Evolutionary conservation across 169 alveolate species (phyloP), one percentile per base, ranked within the genome.

Genomic region (Eimeria necatrix): DNA sequence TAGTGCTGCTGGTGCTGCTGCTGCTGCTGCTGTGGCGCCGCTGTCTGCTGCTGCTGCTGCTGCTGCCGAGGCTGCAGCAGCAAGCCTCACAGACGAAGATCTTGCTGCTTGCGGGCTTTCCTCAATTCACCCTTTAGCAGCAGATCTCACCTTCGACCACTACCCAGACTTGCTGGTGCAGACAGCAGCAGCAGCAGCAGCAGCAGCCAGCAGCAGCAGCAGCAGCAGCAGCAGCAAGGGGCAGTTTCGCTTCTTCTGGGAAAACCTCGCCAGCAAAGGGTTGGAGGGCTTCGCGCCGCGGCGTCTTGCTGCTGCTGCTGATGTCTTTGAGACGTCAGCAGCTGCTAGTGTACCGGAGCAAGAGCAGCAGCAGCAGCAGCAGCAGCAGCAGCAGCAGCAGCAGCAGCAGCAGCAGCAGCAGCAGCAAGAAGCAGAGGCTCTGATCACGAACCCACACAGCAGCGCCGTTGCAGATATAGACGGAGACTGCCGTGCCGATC

Each of bases 401-500:
- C 60, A 53, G 48, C 53, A 18, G 68, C 93, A 53, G 93, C 59
- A 61, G 81, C 53, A 64, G 93, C 68, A 49, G 84, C 87, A 68
- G 59, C 48, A 87, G 41, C 41, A 87, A 48, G 24, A 68, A 26
- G 41, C 3, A 20, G 32, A 51, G 51, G 74, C 49, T 51, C 41
- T 16, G 16, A 87, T 87, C 32, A 61, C 71, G 56, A 53, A 74
- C 22, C 94, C 94, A 1, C 94, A 87, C 73, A 87, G 94, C 73
- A 87, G 94, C 53, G 94, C 94, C n/a, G 4, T 87, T 32, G 32
- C 74, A 10, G 94, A 87, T 32, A 61, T 87, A 20, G 73, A 70
- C 71, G 94, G 94, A 60, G 94, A 87, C 85, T 87, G 94, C 26
- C 84, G 94, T 10, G 80, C 94, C 20, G 94, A 87, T 53, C 49